These are phyloP conservation scores for Tylopilus intermedius DNA, from an alignment of 768 basidiomycete species.

Conservation along the genomic window DNA sequence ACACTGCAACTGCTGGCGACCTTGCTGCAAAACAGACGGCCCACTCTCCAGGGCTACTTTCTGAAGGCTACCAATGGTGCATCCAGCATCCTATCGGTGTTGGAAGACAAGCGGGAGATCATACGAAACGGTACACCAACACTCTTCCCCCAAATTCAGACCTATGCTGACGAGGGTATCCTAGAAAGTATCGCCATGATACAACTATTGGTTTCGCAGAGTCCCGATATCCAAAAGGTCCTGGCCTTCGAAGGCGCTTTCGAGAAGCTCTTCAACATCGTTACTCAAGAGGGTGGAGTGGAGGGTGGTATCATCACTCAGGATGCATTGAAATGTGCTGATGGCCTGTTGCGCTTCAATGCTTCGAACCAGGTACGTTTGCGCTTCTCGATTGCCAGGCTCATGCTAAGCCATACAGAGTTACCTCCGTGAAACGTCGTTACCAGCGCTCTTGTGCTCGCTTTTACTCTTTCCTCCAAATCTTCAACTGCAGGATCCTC, in stretches of 20 bases:
- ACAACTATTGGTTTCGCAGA: conserved; percentile 76
- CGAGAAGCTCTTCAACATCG: conserved; percentile 88
- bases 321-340: conserved; percentile 81
- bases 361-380: conserved; percentile 81
- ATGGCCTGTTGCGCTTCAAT: conserved; percentile 86
- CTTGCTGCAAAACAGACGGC: conserved; percentile 77
- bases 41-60: conserved; percentile 85
- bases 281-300: conserved; percentile 83
- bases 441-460: conserved; percentile 62
- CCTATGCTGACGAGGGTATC: conserved; percentile 12
- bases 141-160: not conserved
- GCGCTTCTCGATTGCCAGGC: not conserved
- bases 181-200: conserved; percentile 81
- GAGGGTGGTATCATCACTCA: conserved; percentile 86
- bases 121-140: conserved; percentile 71
- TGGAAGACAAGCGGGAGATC: conserved; percentile 86
- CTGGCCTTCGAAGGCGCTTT: conserved; percentile 96
- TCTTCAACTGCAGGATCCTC: conserved; percentile 49
- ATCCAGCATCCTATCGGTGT: conserved; percentile 61
- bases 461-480: conserved; percentile 67
- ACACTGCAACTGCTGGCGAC: conserved; percentile 77
- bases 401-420: conserved; percentile 52
- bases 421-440: conserved; percentile 88
- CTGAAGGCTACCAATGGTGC: conserved; percentile 78
- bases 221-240: conserved; percentile 92